phyloP scores from a whole-genome alignment of 805 yeast species.

The Lachancea nothofagi region DNA sequence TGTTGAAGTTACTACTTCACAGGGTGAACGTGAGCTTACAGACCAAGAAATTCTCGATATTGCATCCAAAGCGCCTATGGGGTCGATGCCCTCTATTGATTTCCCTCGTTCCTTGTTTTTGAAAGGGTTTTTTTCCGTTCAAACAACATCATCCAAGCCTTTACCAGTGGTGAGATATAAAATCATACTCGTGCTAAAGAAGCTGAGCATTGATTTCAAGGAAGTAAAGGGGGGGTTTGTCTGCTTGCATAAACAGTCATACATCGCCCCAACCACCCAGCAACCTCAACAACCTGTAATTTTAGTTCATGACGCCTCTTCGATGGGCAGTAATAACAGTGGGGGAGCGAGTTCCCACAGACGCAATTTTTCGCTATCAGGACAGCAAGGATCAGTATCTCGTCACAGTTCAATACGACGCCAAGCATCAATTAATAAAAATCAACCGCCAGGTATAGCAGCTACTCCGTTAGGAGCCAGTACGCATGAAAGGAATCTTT shows the following conservation, averaged over 20 bases:
- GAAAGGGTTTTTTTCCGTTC: conserved; percentile 91
- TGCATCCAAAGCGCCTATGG: conserved; percentile 58
- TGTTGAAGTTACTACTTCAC: conserved; percentile 4
- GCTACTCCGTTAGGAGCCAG: conserved; percentile 48
- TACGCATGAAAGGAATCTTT: conserved; percentile 26
- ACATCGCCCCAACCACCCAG: conserved; percentile 4
- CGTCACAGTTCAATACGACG: conserved; percentile 38
- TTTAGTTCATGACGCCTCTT: conserved; percentile 11
- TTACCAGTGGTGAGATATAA: conserved; percentile 82
- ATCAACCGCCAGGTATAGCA: conserved; percentile 40
- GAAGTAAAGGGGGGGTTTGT: conserved; percentile 94
- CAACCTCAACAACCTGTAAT: conserved; percentile 12
- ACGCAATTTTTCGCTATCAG: conserved; percentile 16
- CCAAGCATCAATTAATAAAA: conserved; percentile 24
- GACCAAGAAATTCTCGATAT: conserved; percentile 45
- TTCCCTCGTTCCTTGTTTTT: conserved; percentile 85
- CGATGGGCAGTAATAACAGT: conserved; percentile 12
- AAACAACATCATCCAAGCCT: conserved; percentile 90
- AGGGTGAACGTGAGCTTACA: conserved; percentile 32
- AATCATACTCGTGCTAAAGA: conserved; percentile 68
- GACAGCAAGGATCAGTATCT: conserved; percentile 12
- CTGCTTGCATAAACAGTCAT: conserved; percentile 53
- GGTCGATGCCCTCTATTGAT: conserved; percentile 90
- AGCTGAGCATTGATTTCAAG: conserved; percentile 71
- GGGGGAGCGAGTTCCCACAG: conserved; percentile 16